Conservation (phyloP, 768 basidiomycete species). For the Floccularia luteovirens region DNA sequence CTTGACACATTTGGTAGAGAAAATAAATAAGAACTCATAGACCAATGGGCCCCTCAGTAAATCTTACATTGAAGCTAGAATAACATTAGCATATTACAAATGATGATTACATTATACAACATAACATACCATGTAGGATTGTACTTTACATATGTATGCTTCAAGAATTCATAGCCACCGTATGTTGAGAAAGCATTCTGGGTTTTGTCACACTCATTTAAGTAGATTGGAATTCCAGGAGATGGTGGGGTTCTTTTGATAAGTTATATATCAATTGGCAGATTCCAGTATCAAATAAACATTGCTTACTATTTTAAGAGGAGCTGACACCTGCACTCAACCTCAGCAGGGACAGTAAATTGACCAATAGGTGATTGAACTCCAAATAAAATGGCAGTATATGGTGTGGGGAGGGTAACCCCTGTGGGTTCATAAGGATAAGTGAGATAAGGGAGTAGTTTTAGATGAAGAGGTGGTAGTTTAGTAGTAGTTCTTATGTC, state of each 20-base stretch:
- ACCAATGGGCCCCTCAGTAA: neutral
- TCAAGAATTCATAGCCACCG: constrained; percentile 16
- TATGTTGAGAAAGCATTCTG: constrained; percentile 21
- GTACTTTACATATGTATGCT: constrained; percentile 19
- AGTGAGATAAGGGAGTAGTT: too few relatives aligned
- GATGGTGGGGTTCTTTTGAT: constrained; percentile 16
- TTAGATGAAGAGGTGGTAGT: too few relatives aligned
- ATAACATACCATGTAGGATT: constrained; percentile 20
- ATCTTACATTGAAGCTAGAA: neutral
- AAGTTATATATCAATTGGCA: neutral
- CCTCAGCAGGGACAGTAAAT: neutral
- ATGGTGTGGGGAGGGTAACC: too few relatives aligned
- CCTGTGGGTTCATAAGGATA: too few relatives aligned
- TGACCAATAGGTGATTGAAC: neutral
- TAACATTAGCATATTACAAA: neutral
- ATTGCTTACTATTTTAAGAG: constrained; percentile 9
- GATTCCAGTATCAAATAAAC: too few relatives aligned
- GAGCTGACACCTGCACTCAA: constrained; percentile 8
- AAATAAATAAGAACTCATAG: too few relatives aligned
- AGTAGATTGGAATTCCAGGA: constrained; percentile 18
- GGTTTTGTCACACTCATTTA: constrained; percentile 16
- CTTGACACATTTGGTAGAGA: too few relatives aligned
- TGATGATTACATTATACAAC: too few relatives aligned
- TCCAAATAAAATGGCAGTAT: constrained; percentile 16
- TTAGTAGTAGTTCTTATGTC: too few relatives aligned